Conservation (phyloP, 345 rosid species). For the Brassica nigra region DNA sequence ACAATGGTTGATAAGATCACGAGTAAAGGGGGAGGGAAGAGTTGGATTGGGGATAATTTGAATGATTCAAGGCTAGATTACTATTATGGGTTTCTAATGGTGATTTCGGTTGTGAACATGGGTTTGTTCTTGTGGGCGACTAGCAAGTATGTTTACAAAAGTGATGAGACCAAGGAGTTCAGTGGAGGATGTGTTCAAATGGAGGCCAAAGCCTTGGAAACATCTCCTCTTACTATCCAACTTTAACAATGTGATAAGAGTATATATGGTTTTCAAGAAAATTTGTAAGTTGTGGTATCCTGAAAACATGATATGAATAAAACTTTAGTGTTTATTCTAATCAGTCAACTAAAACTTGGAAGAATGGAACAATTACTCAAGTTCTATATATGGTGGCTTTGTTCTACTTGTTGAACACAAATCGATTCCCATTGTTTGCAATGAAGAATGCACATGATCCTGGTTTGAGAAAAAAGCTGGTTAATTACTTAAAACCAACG, state of each 20-base stretch:
- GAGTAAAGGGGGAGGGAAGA: conserved; percentile 51
- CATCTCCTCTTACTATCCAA: conserved; percentile 53
- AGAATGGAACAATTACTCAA: conserved; percentile 13
- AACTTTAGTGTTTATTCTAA: conserved; percentile 14
- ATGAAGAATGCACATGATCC: conserved; percentile 11
- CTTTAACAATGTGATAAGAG: conserved; percentile 32
- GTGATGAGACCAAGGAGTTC: conserved; percentile 49
- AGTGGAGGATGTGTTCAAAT: conserved; percentile 48
- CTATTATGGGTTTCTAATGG: conserved; percentile 80
- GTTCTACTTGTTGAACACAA: conserved; percentile 4
- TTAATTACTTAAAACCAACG: not conserved
- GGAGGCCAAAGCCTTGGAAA: conserved; percentile 58
- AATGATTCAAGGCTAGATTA: conserved; percentile 80
- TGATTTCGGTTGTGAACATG: conserved; percentile 59
- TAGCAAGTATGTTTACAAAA: conserved; percentile 65
- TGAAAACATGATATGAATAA: conserved; percentile 33
- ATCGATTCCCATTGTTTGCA: not conserved
- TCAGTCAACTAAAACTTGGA: conserved; percentile 1
- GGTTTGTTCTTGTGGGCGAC: conserved; percentile 79
- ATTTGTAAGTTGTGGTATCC: conserved; percentile 16
- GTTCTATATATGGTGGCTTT: conserved; percentile 2
- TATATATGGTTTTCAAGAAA: conserved; percentile 32
- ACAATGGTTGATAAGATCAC: conserved; percentile 73
- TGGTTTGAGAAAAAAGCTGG: not conserved
- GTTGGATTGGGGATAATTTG: conserved; percentile 87